These are phyloP conservation scores for Puccinia coronata DNA, from an alignment of 1,284 basidiomycete species.

Conservation along the genomic window DNA sequence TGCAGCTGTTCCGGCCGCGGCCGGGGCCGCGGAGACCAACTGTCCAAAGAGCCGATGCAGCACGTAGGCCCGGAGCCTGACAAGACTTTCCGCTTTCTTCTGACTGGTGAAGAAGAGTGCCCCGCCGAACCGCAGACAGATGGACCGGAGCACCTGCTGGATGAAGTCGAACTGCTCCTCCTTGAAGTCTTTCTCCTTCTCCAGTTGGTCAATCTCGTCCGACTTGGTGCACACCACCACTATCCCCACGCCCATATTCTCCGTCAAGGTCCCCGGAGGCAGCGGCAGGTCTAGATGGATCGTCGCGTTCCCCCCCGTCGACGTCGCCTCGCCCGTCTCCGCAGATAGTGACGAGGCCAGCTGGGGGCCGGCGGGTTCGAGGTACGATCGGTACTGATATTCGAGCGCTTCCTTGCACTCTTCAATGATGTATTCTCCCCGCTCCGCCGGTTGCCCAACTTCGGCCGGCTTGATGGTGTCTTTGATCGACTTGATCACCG, in stretches of 20 bases:
- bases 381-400: constrained; percentile 37
- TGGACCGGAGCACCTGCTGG: constrained; percentile 87
- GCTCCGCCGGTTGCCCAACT: background rate
- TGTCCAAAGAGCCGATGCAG: constrained; percentile 76
- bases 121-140: constrained; percentile 94
- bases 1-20: constrained; percentile 32
- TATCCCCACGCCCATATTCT: constrained; percentile 75
- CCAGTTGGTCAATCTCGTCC: constrained; percentile 72
- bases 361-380: constrained; percentile 62
- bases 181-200: constrained; percentile 61
- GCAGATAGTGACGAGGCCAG: constrained; percentile 64
- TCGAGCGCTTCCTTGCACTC: constrained; percentile 43
- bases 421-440: constrained; percentile 45
- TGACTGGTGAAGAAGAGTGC: constrained; percentile 86
- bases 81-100: constrained; percentile 72
- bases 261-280: constrained; percentile 53
- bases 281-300: constrained; percentile 29
- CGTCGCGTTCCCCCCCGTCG: constrained; percentile 63
- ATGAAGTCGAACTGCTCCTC: constrained; percentile 94
- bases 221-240: constrained; percentile 89
- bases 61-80: constrained; percentile 78
- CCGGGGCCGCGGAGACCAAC: constrained; percentile 59
- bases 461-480: constrained; percentile 35
- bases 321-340: constrained; percentile 52
- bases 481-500: constrained; percentile 46